Evolutionary conservation across 805 yeast genomes (phyloP), one percentile per base, ranked within the genome.

Genomic region (Saturnispora sekii): DNA sequence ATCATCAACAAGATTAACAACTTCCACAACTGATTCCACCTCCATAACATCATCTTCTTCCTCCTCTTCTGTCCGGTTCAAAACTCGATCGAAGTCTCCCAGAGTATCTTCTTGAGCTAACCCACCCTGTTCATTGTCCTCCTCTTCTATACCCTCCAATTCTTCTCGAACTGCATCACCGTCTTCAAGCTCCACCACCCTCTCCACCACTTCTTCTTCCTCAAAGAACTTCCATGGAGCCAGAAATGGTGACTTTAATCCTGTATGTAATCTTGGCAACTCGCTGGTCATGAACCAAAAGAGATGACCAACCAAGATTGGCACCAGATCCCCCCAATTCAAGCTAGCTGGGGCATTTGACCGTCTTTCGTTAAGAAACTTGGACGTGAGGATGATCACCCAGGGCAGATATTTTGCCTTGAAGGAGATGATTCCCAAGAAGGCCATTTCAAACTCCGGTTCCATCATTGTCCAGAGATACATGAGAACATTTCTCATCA

Each of bases 401-500:
- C 69, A 64, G 2, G 77, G 77, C 17, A 69, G 47, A 51, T 73
- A 72, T 28, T 31, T 43, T 5, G 38, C 39, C n/a, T 37, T 31
- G 8, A 43, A 36, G n/a, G 26, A 4, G 16, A 43, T 50, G 5
- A 76, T 40, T 6, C 76, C 71, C 48, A 73, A 51, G 29, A 73
- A 48, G 5, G 65, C 53, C 15, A 74, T 51, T 32, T 62, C 60
- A 12, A 62, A 60, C 32, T 65, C 64, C 3, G 76, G 74, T 46
- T 68, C 64, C 15, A 69, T 65, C 28, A 76, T 62, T 3, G 77
- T 65, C 69, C 76, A 68, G 28, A 76, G 58, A 50, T 71, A 76
- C 8, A 68, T 53, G 36, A 76, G 48, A 6, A 61, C 53, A 28
- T 61, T 63, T 34, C 57, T 58, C 26, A 77, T 58, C 15, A 64